Base-by-base conservation (phyloP, 257 asterid genomes). In the Petrea volubilis region DNA sequence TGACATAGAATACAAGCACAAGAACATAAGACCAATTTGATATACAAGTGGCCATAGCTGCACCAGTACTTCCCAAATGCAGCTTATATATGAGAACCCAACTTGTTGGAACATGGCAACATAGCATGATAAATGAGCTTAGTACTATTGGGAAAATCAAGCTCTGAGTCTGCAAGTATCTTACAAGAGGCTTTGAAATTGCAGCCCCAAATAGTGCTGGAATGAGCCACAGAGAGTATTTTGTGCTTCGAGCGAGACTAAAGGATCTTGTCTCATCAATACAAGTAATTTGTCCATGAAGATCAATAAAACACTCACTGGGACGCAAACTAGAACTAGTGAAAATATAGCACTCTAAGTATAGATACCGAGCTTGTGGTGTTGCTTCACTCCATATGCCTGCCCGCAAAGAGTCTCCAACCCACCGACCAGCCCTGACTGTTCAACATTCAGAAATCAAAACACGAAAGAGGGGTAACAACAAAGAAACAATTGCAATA, bases 351-450 rank as follows among this genome's bases (percentile, higher is more conserved):
- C 87, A 50, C 81, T 82, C 36, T 78, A 85, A 7, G 85, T 80
- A 18, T 86, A 81, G 15, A 75, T 47, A 11, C 85, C 74, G 43
- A 89, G 80, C 70, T 77, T 89, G 6, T 78, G 73, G 61, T 81
- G 83, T 33, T 89, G 90, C 51, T 80, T 67, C 1, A 89, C 96
- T 10, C 91, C 96, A 41, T 83, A 83, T 2, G 96, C 93, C 64
- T 89, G 90, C 52, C 96, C 93, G 49, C 93, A 86, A 0, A 89
- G 83, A 20, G 96, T 86, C 71, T 89, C 91, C 67, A 86, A 31
- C 0, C 85, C 96, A 44, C 90, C 84, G 8, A 78, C 90, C 73
- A 86, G 70, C 52, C 92, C 92, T 6, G 85, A 83, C 92, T 86
- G 70, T 51, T 36, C 25, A 29, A 3, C 55, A 50, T 67, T 44